Evolutionary conservation across 306 rosid genomes (phyloP), one percentile per base, ranked within the genome.

Genomic region (Biancaea sappan): DNA sequence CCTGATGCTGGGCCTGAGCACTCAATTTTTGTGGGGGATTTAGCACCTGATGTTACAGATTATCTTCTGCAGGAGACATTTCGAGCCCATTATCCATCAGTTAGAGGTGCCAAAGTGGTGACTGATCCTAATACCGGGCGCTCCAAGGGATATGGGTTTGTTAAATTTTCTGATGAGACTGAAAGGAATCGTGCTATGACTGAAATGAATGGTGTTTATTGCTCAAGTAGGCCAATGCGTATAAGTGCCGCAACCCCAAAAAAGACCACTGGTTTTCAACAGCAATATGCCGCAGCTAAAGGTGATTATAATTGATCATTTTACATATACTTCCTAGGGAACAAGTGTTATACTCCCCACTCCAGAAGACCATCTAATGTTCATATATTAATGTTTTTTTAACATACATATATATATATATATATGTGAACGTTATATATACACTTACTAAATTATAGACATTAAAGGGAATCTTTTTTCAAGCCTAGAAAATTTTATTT

Each of bases 41-140:
- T 93, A 38, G 97, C 98, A 4, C 97, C 95, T 47, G 98, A 93
- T 66, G 98, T 93, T 64, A 93, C 98, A 3, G 98, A 93, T 79
- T 93, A 78, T 61, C 83, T 87, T 50, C 85, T 93, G 72, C 95
- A 90, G 82, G 98, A 93, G 77, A 90, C 97, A 37, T 93, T 93
- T 63, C 82, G 88, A 60, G 69, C 78, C 22, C 86, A 84, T 13
- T 90, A 93, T 72, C 94, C 91, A 1, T 93, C 98, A 3, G 97
- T 93, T 47, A 87, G 91, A 59, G 97, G 98, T 66, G 97, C 98
- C 66, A 93, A 90, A 78, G 98, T 93, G 19, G 98, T 90, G 59
- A 90, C 88, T 10, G 98, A 93, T 80, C 87, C 98, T 7, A 90
- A 79, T 53, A 93, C 98, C 0, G 97, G 95, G 11, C 91, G 93